These are phyloP conservation scores for Rhododendron henanense DNA, from an alignment of 148 eudicot species.

Conservation along the genomic window DNA sequence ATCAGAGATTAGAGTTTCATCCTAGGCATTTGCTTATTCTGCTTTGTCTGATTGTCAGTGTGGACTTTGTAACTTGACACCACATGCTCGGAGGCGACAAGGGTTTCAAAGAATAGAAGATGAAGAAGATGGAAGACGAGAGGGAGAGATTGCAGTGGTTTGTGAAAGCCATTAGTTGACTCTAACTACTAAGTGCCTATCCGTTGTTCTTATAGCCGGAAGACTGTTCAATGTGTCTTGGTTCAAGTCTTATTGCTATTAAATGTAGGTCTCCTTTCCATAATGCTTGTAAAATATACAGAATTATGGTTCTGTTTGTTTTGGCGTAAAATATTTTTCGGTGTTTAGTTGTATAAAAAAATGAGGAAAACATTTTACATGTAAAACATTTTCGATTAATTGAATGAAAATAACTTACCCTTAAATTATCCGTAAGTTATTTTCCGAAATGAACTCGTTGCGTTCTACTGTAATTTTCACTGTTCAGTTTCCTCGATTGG, in stretches of 20 bases:
- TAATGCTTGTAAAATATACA: background rate
- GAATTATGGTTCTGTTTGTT: too few species aligned
- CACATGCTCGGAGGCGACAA: background rate
- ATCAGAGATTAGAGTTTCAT: background rate
- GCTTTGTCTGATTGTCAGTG: background rate
- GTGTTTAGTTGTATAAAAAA: too few species aligned
- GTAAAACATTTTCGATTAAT: too few species aligned
- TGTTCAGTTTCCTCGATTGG: too few species aligned
- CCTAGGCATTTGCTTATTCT: background rate
- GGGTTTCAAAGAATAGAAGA: background rate
- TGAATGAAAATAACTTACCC: too few species aligned
- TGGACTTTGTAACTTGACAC: constrained; percentile 3
- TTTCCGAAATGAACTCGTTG: too few species aligned
- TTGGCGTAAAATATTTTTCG: too few species aligned
- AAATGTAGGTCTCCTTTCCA: background rate
- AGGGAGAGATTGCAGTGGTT: background rate
- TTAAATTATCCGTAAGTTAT: too few species aligned
- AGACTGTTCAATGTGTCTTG: too few species aligned
- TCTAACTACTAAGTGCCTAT: background rate
- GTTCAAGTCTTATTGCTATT: too few species aligned
- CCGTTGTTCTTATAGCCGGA: background rate
- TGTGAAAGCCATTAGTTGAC: background rate
- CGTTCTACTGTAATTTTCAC: too few species aligned
- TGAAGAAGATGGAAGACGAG: background rate
- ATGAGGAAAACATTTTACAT: too few species aligned